Percentiles rank a stretch among this genome's conserved stretches.
Conservation (phyloP, 169 alveolate species). For the Plasmodium coatneyi region DNA sequence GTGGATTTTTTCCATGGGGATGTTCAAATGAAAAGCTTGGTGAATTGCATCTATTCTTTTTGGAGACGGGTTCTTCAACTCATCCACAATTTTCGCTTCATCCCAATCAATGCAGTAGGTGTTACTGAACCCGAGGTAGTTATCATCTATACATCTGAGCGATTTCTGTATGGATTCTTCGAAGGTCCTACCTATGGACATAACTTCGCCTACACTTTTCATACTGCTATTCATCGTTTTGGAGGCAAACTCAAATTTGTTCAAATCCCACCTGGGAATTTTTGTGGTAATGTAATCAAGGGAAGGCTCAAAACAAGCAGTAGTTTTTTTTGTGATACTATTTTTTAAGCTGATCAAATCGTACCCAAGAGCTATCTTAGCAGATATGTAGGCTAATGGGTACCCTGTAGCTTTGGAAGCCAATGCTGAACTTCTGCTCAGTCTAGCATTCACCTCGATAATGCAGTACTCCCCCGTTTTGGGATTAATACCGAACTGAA, state of each 20-base stretch:
- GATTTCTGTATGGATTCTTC: constrained; percentile 94
- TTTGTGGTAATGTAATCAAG: constrained; percentile 90
- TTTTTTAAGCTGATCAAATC: constrained; percentile 86
- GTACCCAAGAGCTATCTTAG: constrained; percentile 90
- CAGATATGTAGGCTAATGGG: constrained; percentile 93
- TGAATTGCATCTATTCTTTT: constrained; percentile 87
- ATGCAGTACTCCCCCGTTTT: constrained; percentile 87
- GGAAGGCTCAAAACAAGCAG: constrained; percentile 93
- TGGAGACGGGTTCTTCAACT: constrained; percentile 82
- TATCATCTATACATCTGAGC: constrained; percentile 84
- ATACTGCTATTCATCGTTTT: constrained; percentile 87
- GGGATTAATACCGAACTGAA: constrained; percentile 92
- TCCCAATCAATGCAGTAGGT: constrained; percentile 78
- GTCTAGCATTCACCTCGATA: constrained; percentile 92
- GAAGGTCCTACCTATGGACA: constrained; percentile 92
- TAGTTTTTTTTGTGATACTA: constrained; percentile 88
- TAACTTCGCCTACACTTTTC: constrained; percentile 93
- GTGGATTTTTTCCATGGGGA: constrained; percentile 85
- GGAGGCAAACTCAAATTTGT: constrained; percentile 88
- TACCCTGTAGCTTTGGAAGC: constrained; percentile 94
- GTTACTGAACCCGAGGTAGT: constrained; percentile 78
- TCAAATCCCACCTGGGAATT: constrained; percentile 92
- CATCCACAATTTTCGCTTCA: constrained; percentile 64
- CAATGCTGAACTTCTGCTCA: constrained; percentile 90
- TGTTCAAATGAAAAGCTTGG: constrained; percentile 87